These are phyloP conservation scores for Coniochaeta hoffmannii DNA, from an alignment of 2,329 filamentous ascomycete genomes.

Conservation along the genomic window DNA sequence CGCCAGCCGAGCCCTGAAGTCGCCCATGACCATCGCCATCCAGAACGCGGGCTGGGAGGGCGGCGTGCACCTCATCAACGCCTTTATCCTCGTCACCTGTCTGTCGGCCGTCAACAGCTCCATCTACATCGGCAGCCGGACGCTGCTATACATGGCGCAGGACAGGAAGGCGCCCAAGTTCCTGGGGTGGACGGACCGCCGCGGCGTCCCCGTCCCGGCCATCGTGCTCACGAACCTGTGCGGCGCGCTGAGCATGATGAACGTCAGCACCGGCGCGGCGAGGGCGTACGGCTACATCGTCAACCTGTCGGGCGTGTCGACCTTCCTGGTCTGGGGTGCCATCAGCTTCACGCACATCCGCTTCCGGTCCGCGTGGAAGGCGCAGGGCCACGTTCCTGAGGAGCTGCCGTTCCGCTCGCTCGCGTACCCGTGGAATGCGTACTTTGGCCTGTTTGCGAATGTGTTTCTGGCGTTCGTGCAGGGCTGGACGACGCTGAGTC, in stretches of 20 bases:
- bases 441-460: constrained; percentile 50
- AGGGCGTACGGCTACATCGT: constrained; percentile 63
- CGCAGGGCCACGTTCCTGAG: constrained; percentile 45
- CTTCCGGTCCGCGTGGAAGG: constrained; percentile 57
- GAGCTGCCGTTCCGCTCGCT: constrained; percentile 49
- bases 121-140: constrained; percentile 71
- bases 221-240: constrained; percentile 64
- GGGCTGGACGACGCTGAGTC: constrained; percentile 52
- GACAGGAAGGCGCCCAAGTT: constrained; percentile 63
- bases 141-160: constrained; percentile 68
- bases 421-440: constrained; percentile 51
- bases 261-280: constrained; percentile 57
- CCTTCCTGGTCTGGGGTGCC: constrained; percentile 64
- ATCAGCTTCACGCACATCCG: constrained; percentile 67
- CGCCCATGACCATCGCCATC: constrained; percentile 67
- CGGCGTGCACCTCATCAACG: constrained; percentile 71
- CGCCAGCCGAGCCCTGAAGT: constrained; percentile 56
- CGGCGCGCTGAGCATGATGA: constrained; percentile 69
- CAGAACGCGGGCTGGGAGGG: constrained; percentile 66
- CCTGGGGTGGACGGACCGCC: constrained; percentile 58
- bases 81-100: constrained; percentile 67
- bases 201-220: constrained; percentile 54
- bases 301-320: constrained; percentile 62
- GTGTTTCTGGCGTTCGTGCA: constrained; percentile 53
- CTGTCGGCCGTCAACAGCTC: constrained; percentile 66